phyloP scores from a whole-genome alignment of 192 early-diverging fungal species.

The Coemansia sp. region DNA sequence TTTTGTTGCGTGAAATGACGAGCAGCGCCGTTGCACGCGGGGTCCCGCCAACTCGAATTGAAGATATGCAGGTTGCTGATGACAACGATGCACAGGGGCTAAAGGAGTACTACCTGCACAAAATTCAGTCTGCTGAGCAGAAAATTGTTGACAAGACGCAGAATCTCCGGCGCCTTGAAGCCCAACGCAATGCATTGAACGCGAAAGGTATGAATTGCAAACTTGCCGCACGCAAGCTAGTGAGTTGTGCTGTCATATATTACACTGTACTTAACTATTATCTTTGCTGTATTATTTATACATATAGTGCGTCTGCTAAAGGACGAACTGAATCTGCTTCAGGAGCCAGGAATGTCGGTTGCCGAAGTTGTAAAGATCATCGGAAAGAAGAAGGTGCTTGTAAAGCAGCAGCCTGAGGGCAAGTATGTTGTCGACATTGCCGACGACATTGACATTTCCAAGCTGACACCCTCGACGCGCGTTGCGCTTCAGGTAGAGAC shows the following conservation, averaged over 20 bases:
- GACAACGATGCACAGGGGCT: constrained; percentile 40
- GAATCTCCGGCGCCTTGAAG: constrained; percentile 96
- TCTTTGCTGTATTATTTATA: background rate
- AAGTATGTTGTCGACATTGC: constrained; percentile 97
- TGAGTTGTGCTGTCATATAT: too few species aligned
- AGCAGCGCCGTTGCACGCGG: constrained; percentile 38
- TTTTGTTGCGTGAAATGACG: constrained; percentile 27
- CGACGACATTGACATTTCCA: constrained; percentile 85
- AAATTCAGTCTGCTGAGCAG: constrained; percentile 86
- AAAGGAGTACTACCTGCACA: constrained; percentile 72
- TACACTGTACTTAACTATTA: background rate
- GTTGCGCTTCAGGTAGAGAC: constrained; percentile 92
- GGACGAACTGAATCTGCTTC: constrained; percentile 94
- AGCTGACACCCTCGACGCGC: constrained; percentile 88
- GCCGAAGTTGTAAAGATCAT: constrained; percentile 98
- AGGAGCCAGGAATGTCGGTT: constrained; percentile 94
- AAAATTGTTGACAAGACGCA: constrained; percentile 87
- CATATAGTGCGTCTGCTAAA: constrained; percentile 84
- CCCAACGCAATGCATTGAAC: constrained; percentile 96
- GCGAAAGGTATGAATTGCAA: constrained; percentile 70
- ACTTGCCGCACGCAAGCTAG: background rate
- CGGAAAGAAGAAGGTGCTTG: constrained; percentile 93
- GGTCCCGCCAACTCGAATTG: constrained; percentile 10
- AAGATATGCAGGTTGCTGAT: constrained; percentile 8
- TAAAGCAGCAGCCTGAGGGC: constrained; percentile 94